These are phyloP conservation scores for Rhizophora mangle DNA, from an alignment of 345 rosid species.

Conservation along the genomic window DNA sequence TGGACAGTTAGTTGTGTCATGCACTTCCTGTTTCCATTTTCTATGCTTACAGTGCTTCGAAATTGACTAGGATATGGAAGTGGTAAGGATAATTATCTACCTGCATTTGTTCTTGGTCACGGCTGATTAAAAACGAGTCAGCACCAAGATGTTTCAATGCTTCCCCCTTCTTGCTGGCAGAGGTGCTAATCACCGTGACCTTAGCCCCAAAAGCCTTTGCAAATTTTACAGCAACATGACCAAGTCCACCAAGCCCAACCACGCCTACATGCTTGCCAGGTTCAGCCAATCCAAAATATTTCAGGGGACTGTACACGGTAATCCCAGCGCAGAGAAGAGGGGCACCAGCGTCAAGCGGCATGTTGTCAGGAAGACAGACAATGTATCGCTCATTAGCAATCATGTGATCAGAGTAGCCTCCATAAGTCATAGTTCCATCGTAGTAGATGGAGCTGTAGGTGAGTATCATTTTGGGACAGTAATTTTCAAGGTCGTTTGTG, in stretches of 20 bases:
- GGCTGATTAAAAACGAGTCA: constrained; percentile 14
- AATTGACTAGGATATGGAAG: no score
- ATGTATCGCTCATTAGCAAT: constrained; percentile 4
- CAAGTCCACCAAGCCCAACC: constrained; percentile 11
- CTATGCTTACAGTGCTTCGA: no score
- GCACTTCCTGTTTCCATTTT: no score
- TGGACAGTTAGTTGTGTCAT: no score
- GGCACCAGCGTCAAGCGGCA: constrained; percentile 10
- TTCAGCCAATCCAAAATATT: constrained; percentile 5
- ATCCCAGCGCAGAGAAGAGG: constrained; percentile 15
- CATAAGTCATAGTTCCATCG: constrained; percentile 9
- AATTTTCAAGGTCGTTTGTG: constrained; percentile 6
- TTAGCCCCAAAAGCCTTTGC: constrained; percentile 14
- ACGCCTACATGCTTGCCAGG: constrained; percentile 9
- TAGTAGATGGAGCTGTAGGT: background rate
- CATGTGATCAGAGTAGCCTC: constrained; percentile 16
- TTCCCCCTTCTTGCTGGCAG: constrained; percentile 8
- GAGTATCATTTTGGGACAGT: constrained; percentile 7
- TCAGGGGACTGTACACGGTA: constrained; percentile 13
- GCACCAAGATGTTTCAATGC: constrained; percentile 14
- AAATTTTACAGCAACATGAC: constrained; percentile 13
- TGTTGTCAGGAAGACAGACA: constrained; percentile 1
- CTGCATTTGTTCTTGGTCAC: constrained; percentile 8
- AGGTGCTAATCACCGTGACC: constrained; percentile 11
- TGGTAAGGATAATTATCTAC: background rate